Evolutionary conservation across 202 grass and related monocot species (phyloP).

Genomic region (Panicum hallii): DNA sequence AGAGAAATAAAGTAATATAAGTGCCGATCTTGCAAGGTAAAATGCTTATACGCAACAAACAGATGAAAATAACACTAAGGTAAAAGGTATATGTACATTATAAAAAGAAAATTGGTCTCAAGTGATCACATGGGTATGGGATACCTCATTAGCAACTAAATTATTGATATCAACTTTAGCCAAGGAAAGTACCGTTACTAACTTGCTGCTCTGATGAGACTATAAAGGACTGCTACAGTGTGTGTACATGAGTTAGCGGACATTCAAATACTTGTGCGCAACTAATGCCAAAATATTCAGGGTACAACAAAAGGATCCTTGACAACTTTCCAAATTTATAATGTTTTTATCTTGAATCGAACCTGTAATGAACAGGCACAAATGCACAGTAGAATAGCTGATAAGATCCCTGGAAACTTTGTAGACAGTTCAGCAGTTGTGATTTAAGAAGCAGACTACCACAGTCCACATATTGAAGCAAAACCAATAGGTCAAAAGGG

Average conservation of each 20-base stretch:
- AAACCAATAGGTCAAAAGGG: slow-evolving; percentile 15
- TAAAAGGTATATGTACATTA: slow-evolving; percentile 5
- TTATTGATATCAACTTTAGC: slow-evolving; percentile 16
- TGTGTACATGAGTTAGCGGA: background rate
- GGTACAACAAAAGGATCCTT: background rate
- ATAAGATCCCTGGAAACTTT: background rate
- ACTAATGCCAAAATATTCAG: slow-evolving; percentile 6
- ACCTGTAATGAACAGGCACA: background rate
- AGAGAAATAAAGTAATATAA: slow-evolving; percentile 6
- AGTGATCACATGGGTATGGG: background rate
- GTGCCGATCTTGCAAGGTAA: background rate
- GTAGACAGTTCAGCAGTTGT: background rate
- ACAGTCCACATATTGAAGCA: slow-evolving; percentile 12
- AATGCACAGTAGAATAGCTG: slow-evolving; percentile 22
- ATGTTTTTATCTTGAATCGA: background rate
- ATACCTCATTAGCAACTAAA: slow-evolving; percentile 10
- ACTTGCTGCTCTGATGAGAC: background rate
- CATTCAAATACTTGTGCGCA: background rate
- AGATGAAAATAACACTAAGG: background rate
- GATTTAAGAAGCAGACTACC: background rate
- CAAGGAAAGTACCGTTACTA: background rate
- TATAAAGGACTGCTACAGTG: slow-evolving; percentile 13
- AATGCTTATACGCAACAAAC: background rate
- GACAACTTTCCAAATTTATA: background rate
- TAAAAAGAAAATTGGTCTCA: background rate